phyloP scores from a whole-genome alignment of 208 protist genomes.

The Acanthamoeba polyphaga region DNA sequence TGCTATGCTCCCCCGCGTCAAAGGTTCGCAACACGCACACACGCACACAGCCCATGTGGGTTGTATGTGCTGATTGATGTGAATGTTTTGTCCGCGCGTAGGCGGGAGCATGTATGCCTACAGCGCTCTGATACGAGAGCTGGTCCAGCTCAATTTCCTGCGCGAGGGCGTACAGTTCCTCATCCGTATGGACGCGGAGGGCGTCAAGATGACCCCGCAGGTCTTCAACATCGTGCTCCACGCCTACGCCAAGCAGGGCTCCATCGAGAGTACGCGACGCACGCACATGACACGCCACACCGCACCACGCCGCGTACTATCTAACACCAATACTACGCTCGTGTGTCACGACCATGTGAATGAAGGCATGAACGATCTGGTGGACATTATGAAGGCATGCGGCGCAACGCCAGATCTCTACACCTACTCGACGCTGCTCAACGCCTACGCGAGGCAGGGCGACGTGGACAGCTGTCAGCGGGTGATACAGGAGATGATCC shows the following conservation, averaged over 20 bases:
- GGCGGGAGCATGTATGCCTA: neutral
- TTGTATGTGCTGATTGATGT: neutral
- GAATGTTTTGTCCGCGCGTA: neutral
- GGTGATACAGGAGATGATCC: neutral
- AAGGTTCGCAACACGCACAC: neutral
- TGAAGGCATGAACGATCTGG: neutral
- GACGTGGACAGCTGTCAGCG: neutral
- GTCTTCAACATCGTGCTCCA: conserved; percentile 24
- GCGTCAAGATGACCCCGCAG: neutral
- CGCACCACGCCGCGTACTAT: too few species aligned
- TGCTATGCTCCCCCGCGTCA: neutral
- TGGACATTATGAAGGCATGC: neutral
- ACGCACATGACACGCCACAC: neutral
- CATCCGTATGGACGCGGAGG: conserved; percentile 11
- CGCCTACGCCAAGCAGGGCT: neutral
- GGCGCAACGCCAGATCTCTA: neutral
- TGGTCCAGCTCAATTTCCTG: neutral
- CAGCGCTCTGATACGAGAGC: conserved; percentile 22
- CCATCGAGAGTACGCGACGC: neutral
- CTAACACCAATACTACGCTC: too few species aligned
- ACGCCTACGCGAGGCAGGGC: conserved; percentile 5
- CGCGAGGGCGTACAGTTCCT: conserved; percentile 20
- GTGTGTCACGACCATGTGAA: too few species aligned
- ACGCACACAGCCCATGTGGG: neutral
- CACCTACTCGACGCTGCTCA: neutral